Evolutionary conservation across 495 filamentous ascomycete species (phyloP).

Genomic region (Podospora pseudopauciseta): DNA sequence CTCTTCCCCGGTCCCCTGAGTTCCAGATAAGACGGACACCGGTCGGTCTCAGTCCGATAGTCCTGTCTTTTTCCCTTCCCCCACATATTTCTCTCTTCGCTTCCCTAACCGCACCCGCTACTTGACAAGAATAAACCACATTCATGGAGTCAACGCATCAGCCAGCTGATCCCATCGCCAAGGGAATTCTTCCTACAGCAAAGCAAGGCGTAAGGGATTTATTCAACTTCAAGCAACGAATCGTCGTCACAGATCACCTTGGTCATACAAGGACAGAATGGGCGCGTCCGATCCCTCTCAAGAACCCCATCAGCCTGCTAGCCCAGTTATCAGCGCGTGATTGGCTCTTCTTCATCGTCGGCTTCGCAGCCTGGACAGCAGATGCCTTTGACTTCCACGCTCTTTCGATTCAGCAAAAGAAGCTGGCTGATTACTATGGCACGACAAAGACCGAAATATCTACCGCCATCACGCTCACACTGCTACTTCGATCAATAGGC

Average conservation of each 20-base stretch:
- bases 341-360: constrained; percentile 65
- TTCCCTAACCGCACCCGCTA: neutral
- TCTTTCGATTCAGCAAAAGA: constrained; percentile 65
- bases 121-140: neutral
- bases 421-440: constrained; percentile 63
- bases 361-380: constrained; percentile 61
- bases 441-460: constrained; percentile 63
- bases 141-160: constrained; percentile 37
- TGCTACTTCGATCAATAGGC: constrained; percentile 67
- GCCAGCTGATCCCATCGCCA: constrained; percentile 55
- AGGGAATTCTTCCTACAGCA: constrained; percentile 55
- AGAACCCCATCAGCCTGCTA: constrained; percentile 60
- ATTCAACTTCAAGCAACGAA: constrained; percentile 64
- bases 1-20: neutral
- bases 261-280: constrained; percentile 56
- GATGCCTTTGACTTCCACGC: constrained; percentile 79
- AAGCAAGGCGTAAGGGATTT: constrained; percentile 59
- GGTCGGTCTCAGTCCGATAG: neutral
- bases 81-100: neutral
- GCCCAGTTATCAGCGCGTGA: constrained; percentile 51
- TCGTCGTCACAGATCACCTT: constrained; percentile 57
- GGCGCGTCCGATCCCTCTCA: constrained; percentile 54
- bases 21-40: neutral
- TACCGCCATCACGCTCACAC: constrained; percentile 69
- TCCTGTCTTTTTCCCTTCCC: neutral